A percentile compares a stretch with the other conserved stretches of the same genome.
Conservation (phyloP, 192 early-diverging fungal species). For the Lobulomyces angularis region DNA sequence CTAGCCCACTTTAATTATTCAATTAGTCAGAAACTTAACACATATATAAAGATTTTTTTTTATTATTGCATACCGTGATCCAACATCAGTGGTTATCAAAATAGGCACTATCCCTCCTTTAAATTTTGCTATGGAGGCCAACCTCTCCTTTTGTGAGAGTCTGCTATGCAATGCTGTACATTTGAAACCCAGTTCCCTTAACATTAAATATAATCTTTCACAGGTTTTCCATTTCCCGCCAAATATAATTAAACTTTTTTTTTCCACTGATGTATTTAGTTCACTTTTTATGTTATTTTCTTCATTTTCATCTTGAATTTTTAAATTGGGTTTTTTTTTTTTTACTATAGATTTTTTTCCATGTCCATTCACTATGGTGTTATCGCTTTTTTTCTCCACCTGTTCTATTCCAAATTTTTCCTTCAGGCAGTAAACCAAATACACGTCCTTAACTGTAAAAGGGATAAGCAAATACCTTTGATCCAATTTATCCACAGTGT, state of each 20-base stretch:
- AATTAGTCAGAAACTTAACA: background rate
- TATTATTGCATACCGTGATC: conserved; percentile 52
- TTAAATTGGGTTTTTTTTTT: too few relatives aligned
- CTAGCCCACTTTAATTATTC: conserved; percentile 57
- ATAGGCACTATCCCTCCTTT: conserved; percentile 74
- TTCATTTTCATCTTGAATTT: too few relatives aligned
- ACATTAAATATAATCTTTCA: conserved; percentile 72
- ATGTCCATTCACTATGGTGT: too few relatives aligned
- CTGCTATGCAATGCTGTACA: conserved; percentile 84
- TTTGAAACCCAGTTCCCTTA: conserved; percentile 81
- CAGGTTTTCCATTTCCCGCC: conserved; percentile 68
- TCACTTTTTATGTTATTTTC: too few relatives aligned
- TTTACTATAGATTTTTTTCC: too few relatives aligned
- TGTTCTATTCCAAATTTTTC: conserved; percentile 30
- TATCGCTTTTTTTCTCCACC: too few relatives aligned
- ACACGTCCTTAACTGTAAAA: conserved; percentile 77
- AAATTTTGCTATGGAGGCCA: conserved; percentile 87
- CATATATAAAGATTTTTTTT: background rate
- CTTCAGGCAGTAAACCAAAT: conserved; percentile 70
- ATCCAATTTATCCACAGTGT: conserved; percentile 73
- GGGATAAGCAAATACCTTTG: conserved; percentile 91
- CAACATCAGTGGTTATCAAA: conserved; percentile 93
- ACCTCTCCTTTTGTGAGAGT: conserved; percentile 83
- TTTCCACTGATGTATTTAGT: too few relatives aligned
- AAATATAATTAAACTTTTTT: conserved; percentile 90